Base-by-base conservation (phyloP, 768 basidiomycete species). In the Russula vinacea region DNA sequence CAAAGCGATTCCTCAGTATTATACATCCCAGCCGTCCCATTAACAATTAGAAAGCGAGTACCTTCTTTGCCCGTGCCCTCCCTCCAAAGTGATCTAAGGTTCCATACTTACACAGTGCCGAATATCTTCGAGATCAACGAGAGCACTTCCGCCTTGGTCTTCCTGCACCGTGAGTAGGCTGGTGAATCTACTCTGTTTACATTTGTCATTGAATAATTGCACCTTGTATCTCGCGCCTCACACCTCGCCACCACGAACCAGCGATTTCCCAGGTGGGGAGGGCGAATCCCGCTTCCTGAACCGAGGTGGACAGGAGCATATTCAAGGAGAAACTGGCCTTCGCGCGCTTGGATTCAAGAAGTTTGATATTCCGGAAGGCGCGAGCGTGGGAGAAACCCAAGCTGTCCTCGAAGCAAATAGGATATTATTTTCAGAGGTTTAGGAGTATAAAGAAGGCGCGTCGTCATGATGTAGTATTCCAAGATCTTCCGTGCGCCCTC, bases 21-120 rank as follows among this genome's bases (percentile, higher is more conserved):
- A 84, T 92, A 92, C 66, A 91, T 91, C 56, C 85, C 86, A 0
- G 84, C 89, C 7, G 83, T 87, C 11, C 89, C 88, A 0, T 75
- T 81, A 60, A 90, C 87, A 2, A 81, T 82, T 1, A 76, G 77
- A 67, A 89, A 67, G 67, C 24, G n/a, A 51, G 65, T 59, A 50
- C 29, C 33, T 33, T 35, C 35, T 49, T 22, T n/a, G 0, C 9
- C 45, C 11, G 5, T 47, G 22, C 7, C 3, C 24, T 67, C 11
- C 13, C 22, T 45, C 11, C 16, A 7, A 32, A 17, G 22, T 51
- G 26, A 56, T 51, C 54, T 45, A 11, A 19, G 5, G 45, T 19
- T 35, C 33, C 49, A 17, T 19, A 24, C 59, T n/a, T 40, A 17
- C 35, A 39, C 59, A 68, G 90, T 71, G 76, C 77, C 44, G 77